phyloP scores from a whole-genome alignment of 106 monocot genomes.

The Dendrobium huoshanense region DNA sequence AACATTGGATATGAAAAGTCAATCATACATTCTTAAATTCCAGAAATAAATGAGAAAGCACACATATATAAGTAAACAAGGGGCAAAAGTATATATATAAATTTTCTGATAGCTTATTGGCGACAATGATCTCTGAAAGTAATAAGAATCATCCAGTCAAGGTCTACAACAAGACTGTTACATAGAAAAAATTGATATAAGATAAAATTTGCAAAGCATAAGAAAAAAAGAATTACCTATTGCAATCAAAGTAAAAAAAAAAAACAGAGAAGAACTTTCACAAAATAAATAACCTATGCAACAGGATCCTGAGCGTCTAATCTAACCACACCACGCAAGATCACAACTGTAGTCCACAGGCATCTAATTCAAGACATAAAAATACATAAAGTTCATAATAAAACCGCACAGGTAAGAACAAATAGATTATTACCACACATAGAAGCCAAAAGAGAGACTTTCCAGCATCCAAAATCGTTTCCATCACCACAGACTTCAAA shows the following conservation, averaged over 20 bases:
- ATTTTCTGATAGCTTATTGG: too few relatives aligned
- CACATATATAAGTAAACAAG: too few relatives aligned
- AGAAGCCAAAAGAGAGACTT: slow-evolving; percentile 4
- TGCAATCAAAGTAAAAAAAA: background rate
- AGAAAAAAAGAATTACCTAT: background rate
- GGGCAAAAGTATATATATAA: too few relatives aligned
- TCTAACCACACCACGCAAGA: background rate
- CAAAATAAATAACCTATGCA: background rate
- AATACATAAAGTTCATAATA: background rate
- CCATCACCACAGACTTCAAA: background rate
- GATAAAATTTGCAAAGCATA: background rate
- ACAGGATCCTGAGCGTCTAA: background rate
- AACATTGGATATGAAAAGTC: background rate
- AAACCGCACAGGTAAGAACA: background rate
- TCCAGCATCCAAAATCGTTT: background rate
- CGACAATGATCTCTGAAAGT: too few relatives aligned
- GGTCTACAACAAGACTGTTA: too few relatives aligned
- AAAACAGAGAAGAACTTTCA: background rate
- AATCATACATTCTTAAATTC: too few relatives aligned
- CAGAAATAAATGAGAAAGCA: too few relatives aligned
- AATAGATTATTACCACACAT: background rate
- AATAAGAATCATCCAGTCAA: too few relatives aligned
- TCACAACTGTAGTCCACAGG: background rate
- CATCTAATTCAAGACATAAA: background rate
- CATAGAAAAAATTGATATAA: too few relatives aligned